A percentile compares a stretch with the other conserved stretches of the same genome.
These are phyloP conservation scores for Balamuthia mandrillaris DNA, from an alignment of 208 protist genomes.

Conservation along the genomic window DNA sequence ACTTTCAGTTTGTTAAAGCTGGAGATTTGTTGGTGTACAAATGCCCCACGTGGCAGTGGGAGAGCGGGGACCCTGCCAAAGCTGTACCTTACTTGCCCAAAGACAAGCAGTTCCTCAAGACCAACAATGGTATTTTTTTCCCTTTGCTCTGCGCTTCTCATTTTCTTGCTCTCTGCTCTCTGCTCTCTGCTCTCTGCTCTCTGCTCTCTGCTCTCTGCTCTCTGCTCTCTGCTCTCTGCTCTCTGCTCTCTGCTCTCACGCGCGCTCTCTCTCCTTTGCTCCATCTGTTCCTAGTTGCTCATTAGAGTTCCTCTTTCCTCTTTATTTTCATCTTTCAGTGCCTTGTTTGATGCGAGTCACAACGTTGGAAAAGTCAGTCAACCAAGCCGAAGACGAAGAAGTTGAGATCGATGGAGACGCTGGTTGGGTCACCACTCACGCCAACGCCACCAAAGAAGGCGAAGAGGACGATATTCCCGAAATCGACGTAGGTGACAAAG, in stretches of 20 bases:
- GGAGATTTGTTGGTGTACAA: constrained; percentile 90
- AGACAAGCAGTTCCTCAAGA: constrained; percentile 94
- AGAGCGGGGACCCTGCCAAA: constrained; percentile 72
- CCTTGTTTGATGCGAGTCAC: constrained; percentile 53
- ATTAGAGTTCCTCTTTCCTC: neutral
- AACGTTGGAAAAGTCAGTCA: neutral
- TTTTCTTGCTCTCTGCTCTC: too few relatives aligned
- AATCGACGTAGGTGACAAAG: constrained; percentile 12
- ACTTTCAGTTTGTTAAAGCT: constrained; percentile 85
- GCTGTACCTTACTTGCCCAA: constrained; percentile 80
- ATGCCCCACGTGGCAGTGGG: constrained; percentile 93
- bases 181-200: too few relatives aligned
- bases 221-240: too few relatives aligned
- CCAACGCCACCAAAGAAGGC: neutral
- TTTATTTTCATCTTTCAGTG: constrained; percentile 7
- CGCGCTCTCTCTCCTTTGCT: neutral
- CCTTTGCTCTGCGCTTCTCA: neutral
- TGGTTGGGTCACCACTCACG: constrained; percentile 13
- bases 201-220: too few relatives aligned
- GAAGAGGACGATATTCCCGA: constrained; percentile 20
- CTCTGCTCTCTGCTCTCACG: too few relatives aligned
- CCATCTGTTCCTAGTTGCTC: neutral
- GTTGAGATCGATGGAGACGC: constrained; percentile 2
- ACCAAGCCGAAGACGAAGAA: neutral
- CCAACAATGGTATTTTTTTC: constrained; percentile 63